A percentile compares a stretch with the other conserved stretches of the same genome.
Conservation (phyloP, 352 stramenopile genomes). For the Phytophthora fragariaefolia region DNA sequence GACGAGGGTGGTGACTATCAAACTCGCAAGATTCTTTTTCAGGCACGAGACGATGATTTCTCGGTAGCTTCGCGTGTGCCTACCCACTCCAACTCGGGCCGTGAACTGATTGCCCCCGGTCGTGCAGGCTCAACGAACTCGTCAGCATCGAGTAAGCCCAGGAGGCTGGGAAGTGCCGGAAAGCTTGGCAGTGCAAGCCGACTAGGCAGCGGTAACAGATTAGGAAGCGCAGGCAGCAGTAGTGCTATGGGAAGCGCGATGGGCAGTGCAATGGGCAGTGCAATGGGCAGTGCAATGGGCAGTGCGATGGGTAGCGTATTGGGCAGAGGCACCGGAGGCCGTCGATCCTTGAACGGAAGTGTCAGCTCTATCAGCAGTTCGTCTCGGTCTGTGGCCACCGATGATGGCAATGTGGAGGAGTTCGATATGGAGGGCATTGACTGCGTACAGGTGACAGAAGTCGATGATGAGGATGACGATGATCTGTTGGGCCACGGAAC, state of each 20-base stretch:
- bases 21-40: conserved; percentile 89
- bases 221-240: conserved; percentile 22
- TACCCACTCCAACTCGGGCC: conserved; percentile 70
- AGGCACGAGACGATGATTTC: conserved; percentile 87
- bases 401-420: conserved; percentile 49
- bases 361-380: conserved; percentile 60
- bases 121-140: conserved; percentile 50
- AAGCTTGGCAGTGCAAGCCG: conserved; percentile 13
- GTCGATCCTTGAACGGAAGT: conserved; percentile 55
- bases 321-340: conserved; percentile 28
- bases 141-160: conserved; percentile 44
- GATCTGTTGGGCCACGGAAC: conserved; percentile 45
- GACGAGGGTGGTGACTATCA: conserved; percentile 87
- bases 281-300: conserved; percentile 20
- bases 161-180: conserved; percentile 33
- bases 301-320: conserved; percentile 28
- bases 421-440: conserved; percentile 82
- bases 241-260: conserved; percentile 18
- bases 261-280: conserved; percentile 28
- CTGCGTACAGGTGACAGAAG: conserved; percentile 77
- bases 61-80: conserved; percentile 83
- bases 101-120: conserved; percentile 47
- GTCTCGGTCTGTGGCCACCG: conserved; percentile 46
- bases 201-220: conserved; percentile 18
- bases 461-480: conserved; percentile 79